These are phyloP conservation scores for Tausonia pullulans DNA, from an alignment of 1,284 basidiomycete species.

Conservation along the genomic window DNA sequence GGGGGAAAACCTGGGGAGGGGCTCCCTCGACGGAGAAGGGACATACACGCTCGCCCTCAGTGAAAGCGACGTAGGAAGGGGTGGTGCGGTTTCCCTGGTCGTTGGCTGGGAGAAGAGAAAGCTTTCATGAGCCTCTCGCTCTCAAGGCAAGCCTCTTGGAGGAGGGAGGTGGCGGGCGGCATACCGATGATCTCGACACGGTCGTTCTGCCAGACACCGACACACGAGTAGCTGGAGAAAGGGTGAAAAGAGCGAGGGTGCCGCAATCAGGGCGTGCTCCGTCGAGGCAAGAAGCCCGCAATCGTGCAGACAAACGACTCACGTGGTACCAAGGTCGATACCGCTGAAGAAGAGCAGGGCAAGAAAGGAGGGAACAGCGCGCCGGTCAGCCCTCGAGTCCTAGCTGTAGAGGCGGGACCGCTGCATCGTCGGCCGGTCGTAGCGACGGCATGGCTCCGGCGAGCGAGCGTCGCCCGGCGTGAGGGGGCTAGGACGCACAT, in stretches of 20 bases:
- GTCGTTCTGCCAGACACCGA: conserved; percentile 98
- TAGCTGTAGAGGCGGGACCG: conserved; percentile 22
- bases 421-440: conserved; percentile 26
- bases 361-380: no score
- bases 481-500: conserved; percentile 38
- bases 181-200: conserved; percentile 93
- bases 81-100: conserved; percentile 96
- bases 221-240: conserved; percentile 42
- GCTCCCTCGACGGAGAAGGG: conserved; percentile 16
- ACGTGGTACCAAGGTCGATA: conserved; percentile 37
- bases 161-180: conserved; percentile 16
- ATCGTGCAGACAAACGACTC: not conserved
- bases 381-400: conserved; percentile 11
- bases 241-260: not conserved
- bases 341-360: conserved; percentile 6
- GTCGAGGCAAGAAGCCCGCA: not conserved
- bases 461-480: conserved; percentile 23
- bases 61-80: conserved; percentile 98
- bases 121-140: not conserved
- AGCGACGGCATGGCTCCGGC: not conserved
- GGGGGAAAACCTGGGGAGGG: not conserved
- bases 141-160: not conserved
- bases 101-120: conserved; percentile 12
- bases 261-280: not conserved
- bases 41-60: conserved; percentile 81